phyloP scores from a whole-genome alignment of 345 rosid species.

The Psidium friedrichsthalianum region DNA sequence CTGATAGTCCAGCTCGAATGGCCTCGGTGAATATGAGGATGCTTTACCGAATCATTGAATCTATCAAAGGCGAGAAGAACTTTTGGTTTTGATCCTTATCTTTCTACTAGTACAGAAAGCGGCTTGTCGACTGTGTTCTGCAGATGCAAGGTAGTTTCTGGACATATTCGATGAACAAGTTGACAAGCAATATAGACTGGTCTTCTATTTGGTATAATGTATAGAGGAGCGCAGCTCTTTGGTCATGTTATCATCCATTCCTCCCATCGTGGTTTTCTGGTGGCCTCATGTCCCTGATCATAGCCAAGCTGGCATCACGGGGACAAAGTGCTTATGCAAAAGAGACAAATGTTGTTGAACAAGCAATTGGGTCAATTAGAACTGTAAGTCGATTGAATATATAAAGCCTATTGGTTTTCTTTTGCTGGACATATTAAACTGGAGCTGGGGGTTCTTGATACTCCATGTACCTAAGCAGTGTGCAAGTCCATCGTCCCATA shows the following conservation, averaged over 20 bases:
- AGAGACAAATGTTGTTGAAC: slow-evolving; percentile 65
- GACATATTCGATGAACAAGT: neutral
- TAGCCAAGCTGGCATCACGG: slow-evolving; percentile 49
- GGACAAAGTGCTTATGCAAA: slow-evolving; percentile 68
- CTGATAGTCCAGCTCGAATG: too few species aligned
- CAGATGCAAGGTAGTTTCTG: neutral
- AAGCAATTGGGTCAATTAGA: slow-evolving; percentile 71
- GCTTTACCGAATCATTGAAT: too few species aligned
- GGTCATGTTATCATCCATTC: slow-evolving; percentile 72
- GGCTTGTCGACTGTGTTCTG: too few species aligned
- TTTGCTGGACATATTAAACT: too few species aligned
- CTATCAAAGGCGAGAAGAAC: too few species aligned
- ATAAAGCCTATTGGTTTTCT: neutral
- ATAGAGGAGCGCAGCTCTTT: slow-evolving; percentile 1
- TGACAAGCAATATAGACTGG: neutral
- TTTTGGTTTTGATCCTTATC: too few species aligned
- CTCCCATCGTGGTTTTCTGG: slow-evolving; percentile 60
- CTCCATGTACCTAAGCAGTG: too few species aligned
- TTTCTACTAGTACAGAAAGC: too few species aligned
- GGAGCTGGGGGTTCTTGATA: too few species aligned
- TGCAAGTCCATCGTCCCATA: too few species aligned
- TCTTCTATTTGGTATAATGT: neutral
- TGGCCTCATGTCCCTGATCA: slow-evolving; percentile 32
- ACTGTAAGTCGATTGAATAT: slow-evolving; percentile 28
- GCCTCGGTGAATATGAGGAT: too few species aligned